Evolutionary conservation across 331 rosid genomes (phyloP), one percentile per base, ranked within the genome.

Genomic region (Pyrus hybrid): DNA sequence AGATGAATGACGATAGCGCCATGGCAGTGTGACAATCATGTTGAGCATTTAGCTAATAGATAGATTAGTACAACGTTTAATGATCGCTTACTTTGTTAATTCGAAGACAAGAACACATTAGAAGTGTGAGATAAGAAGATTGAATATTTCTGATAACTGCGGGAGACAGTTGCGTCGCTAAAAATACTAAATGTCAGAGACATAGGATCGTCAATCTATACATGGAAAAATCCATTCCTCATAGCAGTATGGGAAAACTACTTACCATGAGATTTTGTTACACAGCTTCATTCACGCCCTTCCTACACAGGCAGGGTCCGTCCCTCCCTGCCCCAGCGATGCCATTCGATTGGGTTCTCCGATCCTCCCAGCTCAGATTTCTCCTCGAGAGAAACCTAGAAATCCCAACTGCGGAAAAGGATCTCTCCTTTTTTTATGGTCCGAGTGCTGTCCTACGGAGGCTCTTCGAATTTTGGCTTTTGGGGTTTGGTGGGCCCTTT

Each of bases 271-370:
- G 90, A 74, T 53, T 71, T 43, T 78, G 74, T 68, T 65, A 71
- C 72, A 82, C 77, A 81, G 69, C 63, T 66, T 72, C 71, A 63
- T 58, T 79, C 29, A 57, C 54, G 43, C 78, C 57, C 51, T 26
- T 67, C 49, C 57, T 71, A 65, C n/a, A 51, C 74, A 88, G 67
- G 82, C 85, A 25, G 83, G 89, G 63, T 91, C 96, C 74, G 87
- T 86, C 74, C 80, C 83, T 60, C 84, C 86, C 75, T 81, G 88
- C 77, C 82, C 89, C 73, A 87, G 93, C 76, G 89, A 65, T 61
- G 86, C 73, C 93, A 82, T 80, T 71, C 73, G 63, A 78, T 76
- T 61, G 32, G 28, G 60, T 23, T 58, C 30, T 28, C 45, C 9
- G 73, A 63, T 43, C 28, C 35, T 47, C 37, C 12, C 4, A 70